A percentile compares a stretch with the other conserved stretches of the same genome.
Conservation (phyloP, 1,284 basidiomycete genomes). For the Filobasidium uniguttulatum region DNA sequence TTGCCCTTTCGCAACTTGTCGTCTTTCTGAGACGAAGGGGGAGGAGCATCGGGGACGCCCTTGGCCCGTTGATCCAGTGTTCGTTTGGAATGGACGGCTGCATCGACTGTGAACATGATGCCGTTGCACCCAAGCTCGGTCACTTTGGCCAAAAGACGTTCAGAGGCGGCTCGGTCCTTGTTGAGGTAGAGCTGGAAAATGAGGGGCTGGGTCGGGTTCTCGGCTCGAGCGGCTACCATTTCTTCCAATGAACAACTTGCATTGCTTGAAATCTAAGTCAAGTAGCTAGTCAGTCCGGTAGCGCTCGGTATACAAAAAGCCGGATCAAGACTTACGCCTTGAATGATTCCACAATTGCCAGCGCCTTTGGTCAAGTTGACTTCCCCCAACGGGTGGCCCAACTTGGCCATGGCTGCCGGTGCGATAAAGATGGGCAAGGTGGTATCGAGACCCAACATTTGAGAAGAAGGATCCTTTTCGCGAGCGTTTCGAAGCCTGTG, state of each 20-base stretch:
- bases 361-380: slow-evolving; percentile 66
- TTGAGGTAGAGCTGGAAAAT: slow-evolving; percentile 45
- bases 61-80: slow-evolving; percentile 53
- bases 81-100: slow-evolving; percentile 69
- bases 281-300: neutral
- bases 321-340: slow-evolving; percentile 46
- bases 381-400: slow-evolving; percentile 81
- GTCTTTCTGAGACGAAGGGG: slow-evolving; percentile 22
- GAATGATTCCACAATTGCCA: slow-evolving; percentile 57
- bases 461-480: slow-evolving; percentile 19
- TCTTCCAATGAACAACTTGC: slow-evolving; percentile 41
- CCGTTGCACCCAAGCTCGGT: slow-evolving; percentile 43
- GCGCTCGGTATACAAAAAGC: neutral
- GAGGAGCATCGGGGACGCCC: slow-evolving; percentile 15
- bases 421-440: slow-evolving; percentile 39
- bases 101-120: slow-evolving; percentile 87
- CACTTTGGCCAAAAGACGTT: slow-evolving; percentile 40
- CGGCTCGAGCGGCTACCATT: slow-evolving; percentile 37
- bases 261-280: slow-evolving; percentile 36
- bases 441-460: slow-evolving; percentile 25
- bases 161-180: slow-evolving; percentile 40
- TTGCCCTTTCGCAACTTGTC: slow-evolving; percentile 22
- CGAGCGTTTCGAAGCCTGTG: slow-evolving; percentile 18
- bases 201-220: slow-evolving; percentile 37
- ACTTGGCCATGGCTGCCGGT: slow-evolving; percentile 62